Conservation (phyloP, 2,329 filamentous ascomycete genomes). For the Didymella pomorum region DNA sequence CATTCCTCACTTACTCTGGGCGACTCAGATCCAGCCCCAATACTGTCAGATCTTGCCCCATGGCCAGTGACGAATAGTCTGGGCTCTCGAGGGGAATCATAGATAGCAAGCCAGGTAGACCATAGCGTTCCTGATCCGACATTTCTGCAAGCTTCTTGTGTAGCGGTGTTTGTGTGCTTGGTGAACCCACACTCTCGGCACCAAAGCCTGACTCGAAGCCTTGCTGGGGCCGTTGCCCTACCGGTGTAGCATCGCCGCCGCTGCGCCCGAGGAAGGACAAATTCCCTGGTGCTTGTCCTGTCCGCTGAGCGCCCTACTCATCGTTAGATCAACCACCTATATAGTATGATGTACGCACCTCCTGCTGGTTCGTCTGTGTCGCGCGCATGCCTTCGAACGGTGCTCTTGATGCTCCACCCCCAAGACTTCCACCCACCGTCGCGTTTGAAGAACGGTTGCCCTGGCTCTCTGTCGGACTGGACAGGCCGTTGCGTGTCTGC, state of each 20-base stretch:
- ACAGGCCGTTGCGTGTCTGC: conserved; percentile 55
- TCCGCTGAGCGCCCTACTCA: conserved; percentile 35
- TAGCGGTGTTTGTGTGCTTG: conserved; percentile 46
- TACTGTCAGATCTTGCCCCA: conserved; percentile 70
- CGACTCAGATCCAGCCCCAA: conserved; percentile 71
- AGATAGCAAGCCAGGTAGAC: conserved; percentile 65
- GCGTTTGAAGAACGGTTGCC: conserved; percentile 45
- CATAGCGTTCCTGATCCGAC: conserved; percentile 67
- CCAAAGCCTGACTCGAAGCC: conserved; percentile 44
- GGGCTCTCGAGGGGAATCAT: conserved; percentile 64
- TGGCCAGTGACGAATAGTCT: conserved; percentile 60
- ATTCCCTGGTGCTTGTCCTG: conserved; percentile 39
- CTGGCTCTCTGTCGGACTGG: conserved; percentile 50
- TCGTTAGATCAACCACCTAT: conserved; percentile 12
- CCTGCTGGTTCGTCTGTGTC: conserved; percentile 43
- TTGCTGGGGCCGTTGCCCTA: conserved; percentile 40
- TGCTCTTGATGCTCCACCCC: conserved; percentile 42
- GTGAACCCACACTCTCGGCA: conserved; percentile 40
- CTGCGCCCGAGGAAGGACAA: conserved; percentile 41
- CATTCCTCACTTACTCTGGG: conserved; percentile 59
- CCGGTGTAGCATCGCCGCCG: conserved; percentile 33
- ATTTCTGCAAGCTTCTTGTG: conserved; percentile 63
- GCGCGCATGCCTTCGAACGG: conserved; percentile 45
- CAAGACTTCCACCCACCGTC: conserved; percentile 41
- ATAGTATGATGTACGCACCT: conserved; percentile 36